Percentiles rank a stretch among this genome's conserved stretches.
These are phyloP conservation scores for Chimonanthus praecox DNA, from an alignment of 164 flowering plant genomes.

Conservation along the genomic window DNA sequence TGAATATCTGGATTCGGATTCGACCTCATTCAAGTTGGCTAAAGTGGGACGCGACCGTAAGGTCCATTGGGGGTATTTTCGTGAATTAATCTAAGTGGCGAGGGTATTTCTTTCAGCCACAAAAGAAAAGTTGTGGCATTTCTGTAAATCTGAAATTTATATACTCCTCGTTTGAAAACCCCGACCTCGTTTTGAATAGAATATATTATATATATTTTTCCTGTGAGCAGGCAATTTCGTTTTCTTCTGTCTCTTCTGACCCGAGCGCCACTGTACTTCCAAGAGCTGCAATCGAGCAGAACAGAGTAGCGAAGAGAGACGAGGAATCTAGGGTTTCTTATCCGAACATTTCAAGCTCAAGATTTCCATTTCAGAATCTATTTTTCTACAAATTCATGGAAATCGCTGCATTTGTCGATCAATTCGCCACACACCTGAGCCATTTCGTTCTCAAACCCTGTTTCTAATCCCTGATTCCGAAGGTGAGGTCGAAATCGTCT, in stretches of 20 bases:
- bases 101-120: background rate
- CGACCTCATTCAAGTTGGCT: no score
- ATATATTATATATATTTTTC: background rate
- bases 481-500: conserved; percentile 1
- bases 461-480: background rate
- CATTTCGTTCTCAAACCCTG: conserved; percentile 2
- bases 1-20: no score
- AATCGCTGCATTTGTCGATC: conserved; percentile 9
- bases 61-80: no score
- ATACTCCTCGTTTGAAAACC: conserved; percentile 5
- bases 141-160: background rate
- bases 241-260: background rate
- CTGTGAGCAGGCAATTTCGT: background rate
- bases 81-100: background rate
- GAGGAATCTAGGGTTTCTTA: conserved; percentile 12
- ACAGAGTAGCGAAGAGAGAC: background rate
- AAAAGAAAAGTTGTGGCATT: background rate
- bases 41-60: no score
- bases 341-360: background rate
- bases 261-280: background rate
- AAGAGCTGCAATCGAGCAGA: background rate
- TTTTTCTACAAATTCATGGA: conserved; percentile 7
- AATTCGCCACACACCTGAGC: conserved; percentile 4
- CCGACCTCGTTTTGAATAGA: background rate
- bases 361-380: background rate